A percentile compares a stretch with the other conserved stretches of the same genome.
Evolutionary conservation across 108 stramenopile genomes (phyloP).

Genomic region (Seminavis robusta): DNA sequence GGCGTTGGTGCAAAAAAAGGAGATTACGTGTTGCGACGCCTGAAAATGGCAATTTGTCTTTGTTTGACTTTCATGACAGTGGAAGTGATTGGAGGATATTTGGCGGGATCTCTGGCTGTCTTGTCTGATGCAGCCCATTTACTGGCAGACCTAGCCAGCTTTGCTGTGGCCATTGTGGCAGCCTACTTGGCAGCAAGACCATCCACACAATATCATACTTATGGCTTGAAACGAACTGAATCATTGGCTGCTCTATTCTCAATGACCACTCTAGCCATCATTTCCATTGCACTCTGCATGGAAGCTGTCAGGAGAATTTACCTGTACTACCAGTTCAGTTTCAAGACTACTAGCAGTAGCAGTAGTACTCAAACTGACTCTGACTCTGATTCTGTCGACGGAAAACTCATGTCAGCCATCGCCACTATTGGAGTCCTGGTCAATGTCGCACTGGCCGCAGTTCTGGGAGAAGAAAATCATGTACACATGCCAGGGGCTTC

Average conservation of each 20-base stretch:
- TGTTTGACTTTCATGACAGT: conserved; percentile 69
- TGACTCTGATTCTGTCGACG: conserved; percentile 61
- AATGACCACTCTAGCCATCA: conserved; percentile 75
- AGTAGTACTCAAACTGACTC: background rate
- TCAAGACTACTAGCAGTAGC: too few species aligned
- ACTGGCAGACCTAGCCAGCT: conserved; percentile 70
- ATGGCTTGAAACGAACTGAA: conserved; percentile 90
- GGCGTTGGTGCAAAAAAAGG: too few species aligned
- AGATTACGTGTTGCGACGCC: conserved; percentile 59
- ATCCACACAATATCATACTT: conserved; percentile 77
- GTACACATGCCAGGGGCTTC: conserved; percentile 67
- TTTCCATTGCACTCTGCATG: conserved; percentile 63
- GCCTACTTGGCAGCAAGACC: conserved; percentile 76
- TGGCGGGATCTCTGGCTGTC: conserved; percentile 76
- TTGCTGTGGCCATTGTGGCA: conserved; percentile 79
- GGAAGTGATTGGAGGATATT: conserved; percentile 71
- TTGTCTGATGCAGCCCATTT: conserved; percentile 88
- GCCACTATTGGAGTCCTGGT: conserved; percentile 90
- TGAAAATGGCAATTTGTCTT: conserved; percentile 58
- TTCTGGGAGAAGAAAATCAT: conserved; percentile 78
- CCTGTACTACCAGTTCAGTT: background rate
- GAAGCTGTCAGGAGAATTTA: conserved; percentile 75
- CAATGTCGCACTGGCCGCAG: conserved; percentile 82
- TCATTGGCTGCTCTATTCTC: conserved; percentile 86
- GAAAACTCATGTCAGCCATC: conserved; percentile 82